Evolutionary conservation across 129 eudicot genomes (phyloP), one percentile per base, ranked within the genome.

Genomic region (Apium graveolens): DNA sequence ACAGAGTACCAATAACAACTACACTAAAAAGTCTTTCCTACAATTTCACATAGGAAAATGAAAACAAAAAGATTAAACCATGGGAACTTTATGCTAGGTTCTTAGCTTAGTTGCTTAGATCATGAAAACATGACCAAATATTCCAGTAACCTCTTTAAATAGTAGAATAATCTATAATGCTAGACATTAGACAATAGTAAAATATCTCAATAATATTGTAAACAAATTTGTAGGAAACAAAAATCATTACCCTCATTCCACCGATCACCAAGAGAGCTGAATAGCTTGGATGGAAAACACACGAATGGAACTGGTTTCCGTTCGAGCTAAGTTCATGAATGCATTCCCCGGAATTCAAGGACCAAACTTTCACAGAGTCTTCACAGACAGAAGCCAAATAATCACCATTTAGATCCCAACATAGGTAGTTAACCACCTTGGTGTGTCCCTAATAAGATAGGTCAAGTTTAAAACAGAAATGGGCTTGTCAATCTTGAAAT

Each of bases 211-310:
- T 29, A 21, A 38, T 31, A 31, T 7, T 66, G 8, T 16, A 11
- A 1, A 65, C 70, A 65, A 27, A 27, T 17, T 29, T 29, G 70
- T 13, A 38, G 57, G 76, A 73, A 75, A 73, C 26, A 75, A 35
- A 45, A 41, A 41, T 24, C 70, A 26, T 79, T 87, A 92, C 99
- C 89, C 85, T 87, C 80, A 82, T 71, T 73, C 99, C 97, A 17
- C 99, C 99, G 57, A 95, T 85, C 55, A 95, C 99, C 91, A 95
- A 81, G 70, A 95, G 92, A 79, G 96, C 84, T 75, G 99, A 82
- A 83, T 92, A 95, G 81, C 92, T 95, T 20, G 99, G 99, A 89
- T 95, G 99, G 82, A 92, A 95, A 77, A 90, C 99, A 90, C 99
- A 95, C 13, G 97, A 95, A 80, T 95, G 89, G 82, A 95, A 95